Conservation (phyloP, 108 stramenopile genomes). For the Stephanodiscus minutulus region DNA sequence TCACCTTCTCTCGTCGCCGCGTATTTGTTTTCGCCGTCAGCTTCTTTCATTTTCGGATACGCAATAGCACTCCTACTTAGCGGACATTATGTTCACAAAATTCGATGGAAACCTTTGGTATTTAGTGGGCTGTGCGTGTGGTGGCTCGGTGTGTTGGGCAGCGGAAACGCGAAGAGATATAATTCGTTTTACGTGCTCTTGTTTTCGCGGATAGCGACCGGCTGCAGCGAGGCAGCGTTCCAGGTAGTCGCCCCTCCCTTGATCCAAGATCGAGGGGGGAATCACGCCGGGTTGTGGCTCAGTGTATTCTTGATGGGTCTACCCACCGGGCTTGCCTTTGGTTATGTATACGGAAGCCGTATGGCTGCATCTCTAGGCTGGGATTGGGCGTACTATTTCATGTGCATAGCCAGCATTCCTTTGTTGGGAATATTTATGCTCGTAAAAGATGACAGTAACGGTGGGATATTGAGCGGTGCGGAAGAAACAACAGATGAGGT, state of each 20-base stretch:
- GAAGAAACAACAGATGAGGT: slow-evolving; percentile 12
- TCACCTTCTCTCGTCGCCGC: not conserved
- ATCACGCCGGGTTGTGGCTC: slow-evolving; percentile 39
- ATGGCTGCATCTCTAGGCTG: slow-evolving; percentile 30
- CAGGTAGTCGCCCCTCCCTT: slow-evolving; percentile 49
- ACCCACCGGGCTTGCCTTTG: slow-evolving; percentile 45
- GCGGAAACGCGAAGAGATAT: slow-evolving; percentile 28
- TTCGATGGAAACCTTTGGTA: slow-evolving; percentile 50
- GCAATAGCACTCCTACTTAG: slow-evolving; percentile 29
- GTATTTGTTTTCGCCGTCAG: not conserved
- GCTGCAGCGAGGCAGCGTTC: slow-evolving; percentile 49
- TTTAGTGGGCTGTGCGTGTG: slow-evolving; percentile 35
- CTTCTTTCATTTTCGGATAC: slow-evolving; percentile 52
- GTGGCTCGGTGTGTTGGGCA: slow-evolving; percentile 48
- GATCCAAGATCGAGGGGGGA: slow-evolving; percentile 51
- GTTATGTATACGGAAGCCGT: slow-evolving; percentile 51
- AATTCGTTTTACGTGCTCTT: slow-evolving; percentile 46
- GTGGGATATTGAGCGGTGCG: slow-evolving; percentile 43
- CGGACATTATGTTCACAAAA: slow-evolving; percentile 48
- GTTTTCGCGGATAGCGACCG: slow-evolving; percentile 48
- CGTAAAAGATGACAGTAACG: slow-evolving; percentile 44
- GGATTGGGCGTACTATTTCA: slow-evolving; percentile 49
- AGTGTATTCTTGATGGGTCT: slow-evolving; percentile 41
- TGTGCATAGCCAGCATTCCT: slow-evolving; percentile 33
- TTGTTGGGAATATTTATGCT: slow-evolving; percentile 37